Evolutionary conservation across 306 rosid genomes (phyloP).

Genomic region (Hippophae tibetana): DNA sequence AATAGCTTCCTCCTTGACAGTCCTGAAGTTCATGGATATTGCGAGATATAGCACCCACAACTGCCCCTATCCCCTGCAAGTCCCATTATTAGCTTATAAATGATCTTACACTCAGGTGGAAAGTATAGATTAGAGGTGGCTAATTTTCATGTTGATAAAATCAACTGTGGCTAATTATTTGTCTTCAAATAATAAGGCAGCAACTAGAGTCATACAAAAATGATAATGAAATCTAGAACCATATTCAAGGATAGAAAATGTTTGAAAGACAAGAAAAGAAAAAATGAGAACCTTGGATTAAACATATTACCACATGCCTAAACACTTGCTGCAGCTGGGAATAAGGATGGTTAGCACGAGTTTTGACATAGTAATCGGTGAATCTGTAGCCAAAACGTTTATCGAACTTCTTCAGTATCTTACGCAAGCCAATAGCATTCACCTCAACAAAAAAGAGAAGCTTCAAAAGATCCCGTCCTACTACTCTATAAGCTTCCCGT

Average conservation of each 20-base stretch:
- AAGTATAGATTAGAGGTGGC: neutral
- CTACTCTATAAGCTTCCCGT: conserved; percentile 71
- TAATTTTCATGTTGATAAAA: neutral
- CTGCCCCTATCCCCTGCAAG: conserved; percentile 89
- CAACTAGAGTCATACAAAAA: neutral
- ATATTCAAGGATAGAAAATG: neutral
- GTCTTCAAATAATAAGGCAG: conserved; percentile 2
- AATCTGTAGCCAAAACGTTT: conserved; percentile 88
- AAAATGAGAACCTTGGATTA: conserved; percentile 13
- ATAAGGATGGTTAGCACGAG: conserved; percentile 98
- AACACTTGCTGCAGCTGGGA: conserved; percentile 99
- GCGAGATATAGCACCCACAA: conserved; percentile 96
- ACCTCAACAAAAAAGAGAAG: conserved; percentile 84
- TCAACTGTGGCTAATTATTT: conserved; percentile 1
- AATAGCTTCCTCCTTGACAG: conserved; percentile 81
- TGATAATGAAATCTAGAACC: neutral
- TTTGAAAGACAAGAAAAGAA: neutral
- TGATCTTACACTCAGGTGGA: conserved; percentile 13
- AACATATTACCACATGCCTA: conserved; percentile 90
- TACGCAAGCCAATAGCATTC: conserved; percentile 93
- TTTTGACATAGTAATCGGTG: conserved; percentile 85
- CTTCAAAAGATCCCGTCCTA: conserved; percentile 75
- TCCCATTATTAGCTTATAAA: conserved; percentile 18
- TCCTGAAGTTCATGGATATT: conserved; percentile 97
- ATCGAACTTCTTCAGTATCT: conserved; percentile 96